Evolutionary conservation across 2,329 filamentous ascomycete genomes (phyloP), one percentile per base, ranked within the genome.

Genomic region (Botryotinia convoluta): DNA sequence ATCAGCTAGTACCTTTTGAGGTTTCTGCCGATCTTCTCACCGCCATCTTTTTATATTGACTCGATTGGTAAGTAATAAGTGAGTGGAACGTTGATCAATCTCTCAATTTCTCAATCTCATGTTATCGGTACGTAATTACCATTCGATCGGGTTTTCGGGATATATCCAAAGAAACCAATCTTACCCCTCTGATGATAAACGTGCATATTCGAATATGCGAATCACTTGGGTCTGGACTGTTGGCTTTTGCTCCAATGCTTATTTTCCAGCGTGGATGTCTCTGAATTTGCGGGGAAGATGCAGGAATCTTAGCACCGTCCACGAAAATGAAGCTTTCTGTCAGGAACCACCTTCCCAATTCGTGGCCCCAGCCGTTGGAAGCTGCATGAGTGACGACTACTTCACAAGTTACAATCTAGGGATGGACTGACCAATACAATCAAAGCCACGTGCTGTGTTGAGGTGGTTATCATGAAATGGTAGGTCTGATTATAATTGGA

Each of bases 261-360:
- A 0, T 62, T 26, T 20, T 29, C 6, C 10, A 18, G 60, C 35
- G 44, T 42, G 37, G 16, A 29, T 42, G n/a, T 63, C 60, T 62
- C 39, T 14, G 37, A 22, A 7, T 32, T 45, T 64, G 61, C 61
- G 61, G 61, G 26, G 39, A 64, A 29, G 39, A 45, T 64, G 39
- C 37, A 32, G 39, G 26, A n/a, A n/a, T 54, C 48, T 54, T 26
- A n/a, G 26, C n/a, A 8, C 39, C 5, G 42, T 44, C 48, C 22
- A 6, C 42, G 6, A 65, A 65, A 65, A 48, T 48, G 42, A 65
- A 65, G 62, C 51, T 69, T 59, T 61, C 67, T 44, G 51, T 54
- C 51, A 69, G 37, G n/a, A 60, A 60, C 20, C n/a, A 69, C 67
- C 51, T 69, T 61, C 67, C 67, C 29, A 69, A 60, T 69, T 35